Base-by-base conservation (phyloP, 1,139 yeast genomes). In the Debaryomyces robertsiae region DNA sequence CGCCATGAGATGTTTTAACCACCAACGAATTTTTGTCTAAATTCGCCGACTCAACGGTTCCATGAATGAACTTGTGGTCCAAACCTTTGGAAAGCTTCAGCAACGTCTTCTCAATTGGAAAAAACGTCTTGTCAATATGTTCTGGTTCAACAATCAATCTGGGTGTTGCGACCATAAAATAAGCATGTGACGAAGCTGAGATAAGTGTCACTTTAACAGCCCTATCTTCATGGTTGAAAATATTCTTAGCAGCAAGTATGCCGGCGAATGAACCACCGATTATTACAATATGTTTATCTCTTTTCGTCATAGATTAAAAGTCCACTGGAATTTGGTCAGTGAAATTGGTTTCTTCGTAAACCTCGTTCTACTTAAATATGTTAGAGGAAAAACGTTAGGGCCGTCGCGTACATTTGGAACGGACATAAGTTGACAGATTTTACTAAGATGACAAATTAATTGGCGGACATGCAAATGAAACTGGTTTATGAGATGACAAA, bases 241-340 rank as follows among this genome's bases (percentile, higher is more conserved):
- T 32, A 2, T 30, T 29, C n/a, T 49, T 49, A 4, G 57, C 57
- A 4, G 61, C 62, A 4, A 16, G 19, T 9, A 50, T 34, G 9
- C 55, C 67, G 4, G 65, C 65, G 36, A 38, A 61, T 4, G 63
- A 61, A 7, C 61, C 64, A 7, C 69, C 67, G 14, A 63, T 47
- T 16, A 63, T 55, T 2, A 60, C 59, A 18, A 62, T 31, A 23
- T 35, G 38, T 9, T 33, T 33, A 10, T 25, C 15, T 16, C 16
- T 9, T n/a, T n/a, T 18, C 10, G 36, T 25, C 36, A 33, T 33
- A 11, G 14, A 6, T 19, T n/a, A n/a, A n/a, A n/a, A n/a, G n/a
- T n/a, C n/a, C n/a, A n/a, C n/a, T n/a, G n/a, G n/a, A n/a, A n/a
- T n/a, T n/a, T n/a, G n/a, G n/a, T n/a, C n/a, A n/a, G n/a, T n/a